A percentile compares a stretch with the other conserved stretches of the same genome.
phyloP scores from a whole-genome alignment of 306 rosid genomes.

The Neltuma alba region DNA sequence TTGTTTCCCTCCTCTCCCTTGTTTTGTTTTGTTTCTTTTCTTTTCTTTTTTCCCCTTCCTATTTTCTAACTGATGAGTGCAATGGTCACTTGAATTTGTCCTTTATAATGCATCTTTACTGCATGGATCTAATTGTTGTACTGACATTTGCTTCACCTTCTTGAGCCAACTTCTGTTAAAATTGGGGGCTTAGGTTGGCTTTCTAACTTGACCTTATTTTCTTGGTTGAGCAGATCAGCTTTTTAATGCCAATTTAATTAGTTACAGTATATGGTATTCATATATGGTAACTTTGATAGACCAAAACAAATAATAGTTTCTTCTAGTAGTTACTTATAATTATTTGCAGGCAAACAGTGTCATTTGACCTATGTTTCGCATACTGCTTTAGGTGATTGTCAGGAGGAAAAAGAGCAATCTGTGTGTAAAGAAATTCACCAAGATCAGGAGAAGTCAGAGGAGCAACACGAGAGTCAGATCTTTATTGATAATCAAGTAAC shows the following conservation, averaged over 20 bases:
- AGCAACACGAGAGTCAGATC: slow-evolving; percentile 46
- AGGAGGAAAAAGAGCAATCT: slow-evolving; percentile 44
- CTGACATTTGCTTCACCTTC: not conserved
- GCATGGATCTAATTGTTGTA: slow-evolving; percentile 16
- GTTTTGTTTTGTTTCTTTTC: too few species aligned
- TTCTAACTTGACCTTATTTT: not conserved
- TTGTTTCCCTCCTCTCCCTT: not conserved
- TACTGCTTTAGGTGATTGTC: slow-evolving; percentile 39
- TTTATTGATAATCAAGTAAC: slow-evolving; percentile 40
- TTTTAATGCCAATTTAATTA: not conserved
- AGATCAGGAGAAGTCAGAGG: slow-evolving; percentile 47
- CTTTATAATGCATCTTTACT: slow-evolving; percentile 17
- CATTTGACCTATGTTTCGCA: slow-evolving; percentile 38
- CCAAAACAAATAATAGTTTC: slow-evolving; percentile 8
- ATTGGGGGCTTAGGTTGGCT: not conserved
- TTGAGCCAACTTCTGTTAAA: slow-evolving; percentile 11
- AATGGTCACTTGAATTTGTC: slow-evolving; percentile 2
- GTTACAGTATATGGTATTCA: not conserved
- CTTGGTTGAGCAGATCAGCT: not conserved
- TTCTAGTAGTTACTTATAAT: slow-evolving; percentile 23
- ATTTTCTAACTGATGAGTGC: not conserved
- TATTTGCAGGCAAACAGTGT: slow-evolving; percentile 51
- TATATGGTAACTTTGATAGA: slow-evolving; percentile 17
- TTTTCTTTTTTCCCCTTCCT: not conserved
- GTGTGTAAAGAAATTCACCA: slow-evolving; percentile 33